These are phyloP conservation scores for Phragmites australis DNA, from an alignment of 176 grass and related monocot species.

Conservation along the genomic window DNA sequence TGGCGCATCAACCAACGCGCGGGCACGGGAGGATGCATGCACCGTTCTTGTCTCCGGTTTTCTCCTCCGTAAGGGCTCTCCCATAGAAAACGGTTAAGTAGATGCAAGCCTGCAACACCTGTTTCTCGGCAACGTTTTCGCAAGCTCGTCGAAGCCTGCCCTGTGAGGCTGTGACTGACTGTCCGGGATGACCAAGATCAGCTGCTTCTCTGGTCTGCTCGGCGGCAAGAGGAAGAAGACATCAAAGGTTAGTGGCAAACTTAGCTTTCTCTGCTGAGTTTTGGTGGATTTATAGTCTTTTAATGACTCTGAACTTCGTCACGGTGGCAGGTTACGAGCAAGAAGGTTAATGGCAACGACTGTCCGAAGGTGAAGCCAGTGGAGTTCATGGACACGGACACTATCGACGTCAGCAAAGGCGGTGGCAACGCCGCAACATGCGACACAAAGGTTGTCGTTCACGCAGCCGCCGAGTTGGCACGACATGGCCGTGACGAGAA, in stretches of 20 bases:
- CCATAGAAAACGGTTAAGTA: slow-evolving; percentile 62
- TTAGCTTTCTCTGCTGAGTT: not conserved
- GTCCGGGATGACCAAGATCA: slow-evolving; percentile 61
- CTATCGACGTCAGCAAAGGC: not conserved
- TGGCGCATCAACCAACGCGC: slow-evolving; percentile 62
- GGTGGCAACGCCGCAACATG: not conserved
- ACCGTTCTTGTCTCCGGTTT: slow-evolving; percentile 39
- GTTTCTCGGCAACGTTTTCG: not conserved
- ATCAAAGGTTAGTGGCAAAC: slow-evolving; percentile 43
- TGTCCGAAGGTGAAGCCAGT: slow-evolving; percentile 67
- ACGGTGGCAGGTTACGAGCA: slow-evolving; percentile 46
- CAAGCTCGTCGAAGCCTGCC: not conserved
- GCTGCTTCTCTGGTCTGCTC: slow-evolving; percentile 68
- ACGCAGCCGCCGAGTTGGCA: slow-evolving; percentile 18
- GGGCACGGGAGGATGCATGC: slow-evolving; percentile 43
- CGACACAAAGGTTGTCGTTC: slow-evolving; percentile 6
- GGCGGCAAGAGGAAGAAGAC: slow-evolving; percentile 55
- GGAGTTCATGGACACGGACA: slow-evolving; percentile 45
- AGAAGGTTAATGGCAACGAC: slow-evolving; percentile 41
- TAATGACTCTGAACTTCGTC: not conserved
- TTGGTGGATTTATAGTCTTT: not conserved
- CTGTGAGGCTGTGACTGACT: not conserved
- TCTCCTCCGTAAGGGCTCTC: slow-evolving; percentile 53
- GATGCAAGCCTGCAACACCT: not conserved
- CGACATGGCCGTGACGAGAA: slow-evolving; percentile 38